phyloP scores from a whole-genome alignment of 208 protist species.

The Trypanosoma avium region DNA sequence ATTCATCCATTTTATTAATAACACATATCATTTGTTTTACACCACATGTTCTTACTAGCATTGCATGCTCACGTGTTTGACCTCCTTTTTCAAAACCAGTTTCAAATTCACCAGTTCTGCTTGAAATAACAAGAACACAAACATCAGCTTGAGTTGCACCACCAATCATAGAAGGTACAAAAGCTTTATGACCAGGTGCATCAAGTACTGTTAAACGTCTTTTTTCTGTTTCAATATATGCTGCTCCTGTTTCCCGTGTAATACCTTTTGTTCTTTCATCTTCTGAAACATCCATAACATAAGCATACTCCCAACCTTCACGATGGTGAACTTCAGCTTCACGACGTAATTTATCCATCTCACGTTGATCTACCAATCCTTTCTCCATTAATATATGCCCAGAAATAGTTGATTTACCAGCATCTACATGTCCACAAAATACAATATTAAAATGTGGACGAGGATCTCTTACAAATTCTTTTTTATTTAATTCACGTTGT shows the following conservation, averaged over 20 bases:
- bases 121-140: slow-evolving; percentile 98
- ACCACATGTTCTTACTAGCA: slow-evolving; percentile 98
- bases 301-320: slow-evolving; percentile 97
- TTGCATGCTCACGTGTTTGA: slow-evolving; percentile 99
- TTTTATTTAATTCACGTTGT: slow-evolving; percentile 62
- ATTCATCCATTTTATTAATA: slow-evolving; percentile 99
- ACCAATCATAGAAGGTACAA: slow-evolving; percentile 99
- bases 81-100: slow-evolving; percentile 99
- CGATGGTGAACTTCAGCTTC: slow-evolving; percentile 97
- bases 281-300: slow-evolving; percentile 98
- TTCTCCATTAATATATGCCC: slow-evolving; percentile 96
- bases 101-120: slow-evolving; percentile 98
- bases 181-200: slow-evolving; percentile 99
- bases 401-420: slow-evolving; percentile 98
- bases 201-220: slow-evolving; percentile 98
- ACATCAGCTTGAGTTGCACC: slow-evolving; percentile 98
- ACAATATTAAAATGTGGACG: slow-evolving; percentile 98
- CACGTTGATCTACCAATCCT: slow-evolving; percentile 96
- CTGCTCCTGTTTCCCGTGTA: slow-evolving; percentile 97
- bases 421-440: slow-evolving; percentile 99
- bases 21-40: slow-evolving; percentile 96
- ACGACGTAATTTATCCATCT: slow-evolving; percentile 98
- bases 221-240: slow-evolving; percentile 96
- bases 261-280: slow-evolving; percentile 98
- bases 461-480: slow-evolving; percentile 75